Conservation (phyloP, 805 yeast species). For the Ogataea dorogensis region DNA sequence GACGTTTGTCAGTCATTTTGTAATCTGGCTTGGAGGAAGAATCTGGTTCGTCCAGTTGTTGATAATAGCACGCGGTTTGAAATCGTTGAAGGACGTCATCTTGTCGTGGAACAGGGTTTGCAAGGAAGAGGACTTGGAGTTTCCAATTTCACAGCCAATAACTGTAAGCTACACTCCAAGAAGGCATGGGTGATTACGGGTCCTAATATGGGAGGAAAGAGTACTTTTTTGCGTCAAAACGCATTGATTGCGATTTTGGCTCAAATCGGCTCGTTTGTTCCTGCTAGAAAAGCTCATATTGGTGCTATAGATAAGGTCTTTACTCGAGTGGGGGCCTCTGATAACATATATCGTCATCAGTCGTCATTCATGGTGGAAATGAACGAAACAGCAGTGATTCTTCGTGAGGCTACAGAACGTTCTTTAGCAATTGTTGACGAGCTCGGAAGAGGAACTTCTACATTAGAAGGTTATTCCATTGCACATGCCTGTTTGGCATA, state of each 20-base stretch:
- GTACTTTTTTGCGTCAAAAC: conserved; percentile 71
- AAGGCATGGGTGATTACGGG: conserved; percentile 71
- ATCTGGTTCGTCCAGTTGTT: conserved; percentile 64
- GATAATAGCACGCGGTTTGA: conserved; percentile 46
- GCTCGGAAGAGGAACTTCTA: conserved; percentile 87
- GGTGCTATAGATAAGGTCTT: conserved; percentile 78
- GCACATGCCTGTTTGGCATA: conserved; percentile 73
- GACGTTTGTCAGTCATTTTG: conserved; percentile 79
- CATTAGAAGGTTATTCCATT: conserved; percentile 78
- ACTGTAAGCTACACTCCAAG: conserved; percentile 35
- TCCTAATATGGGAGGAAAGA: conserved; percentile 88
- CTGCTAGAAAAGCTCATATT: conserved; percentile 59
- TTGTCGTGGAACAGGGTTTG: conserved; percentile 80
- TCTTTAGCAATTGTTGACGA: conserved; percentile 85
- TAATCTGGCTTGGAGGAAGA: conserved; percentile 61
- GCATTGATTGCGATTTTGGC: conserved; percentile 68
- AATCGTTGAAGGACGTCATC: conserved; percentile 71
- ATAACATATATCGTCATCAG: conserved; percentile 71
- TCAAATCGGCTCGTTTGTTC: conserved; percentile 73
- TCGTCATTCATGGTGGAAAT: conserved; percentile 95
- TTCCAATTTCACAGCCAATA: conserved; percentile 48
- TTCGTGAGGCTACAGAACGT: conserved; percentile 59
- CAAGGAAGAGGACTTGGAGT: conserved; percentile 39
- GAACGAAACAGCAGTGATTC: conserved; percentile 75
- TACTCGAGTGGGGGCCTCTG: conserved; percentile 82